Evolutionary conservation across 2,329 filamentous ascomycete species (phyloP).

Genomic region (Thielaviopsis ethacetica): DNA sequence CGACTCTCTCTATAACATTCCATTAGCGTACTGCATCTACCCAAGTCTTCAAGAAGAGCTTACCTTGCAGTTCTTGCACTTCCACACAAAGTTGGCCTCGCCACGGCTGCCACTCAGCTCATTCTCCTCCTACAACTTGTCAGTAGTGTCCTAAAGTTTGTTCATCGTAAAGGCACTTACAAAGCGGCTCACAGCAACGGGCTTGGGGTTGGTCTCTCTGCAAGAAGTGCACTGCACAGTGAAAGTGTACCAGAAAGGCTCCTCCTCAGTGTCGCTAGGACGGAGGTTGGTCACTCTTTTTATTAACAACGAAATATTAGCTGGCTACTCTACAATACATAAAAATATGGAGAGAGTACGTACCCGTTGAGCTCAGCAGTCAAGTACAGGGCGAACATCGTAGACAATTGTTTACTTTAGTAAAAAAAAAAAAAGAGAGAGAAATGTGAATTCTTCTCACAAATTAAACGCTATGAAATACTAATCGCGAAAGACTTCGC

Average conservation of each 20-base stretch:
- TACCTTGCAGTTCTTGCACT: constrained; percentile 95
- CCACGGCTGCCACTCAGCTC: constrained; percentile 86
- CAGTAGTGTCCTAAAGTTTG: not conserved
- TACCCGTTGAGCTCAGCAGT: constrained; percentile 57
- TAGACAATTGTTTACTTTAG: constrained; percentile 11
- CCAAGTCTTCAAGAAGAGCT: constrained; percentile 11
- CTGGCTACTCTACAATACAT: not conserved
- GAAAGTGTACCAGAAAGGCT: constrained; percentile 93
- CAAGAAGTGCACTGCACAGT: constrained; percentile 98
- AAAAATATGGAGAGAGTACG: constrained; percentile 14
- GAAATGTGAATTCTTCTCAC: not conserved
- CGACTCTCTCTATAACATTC: constrained; percentile 49
- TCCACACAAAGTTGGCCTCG: constrained; percentile 99
- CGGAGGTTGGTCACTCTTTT: constrained; percentile 75
- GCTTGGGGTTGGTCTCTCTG: constrained; percentile 75
- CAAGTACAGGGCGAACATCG: constrained; percentile 49
- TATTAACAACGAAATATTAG: constrained; percentile 1
- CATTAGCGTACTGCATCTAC: not conserved
- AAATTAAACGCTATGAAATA: not conserved
- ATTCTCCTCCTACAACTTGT: constrained; percentile 54
- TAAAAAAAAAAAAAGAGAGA: not conserved
- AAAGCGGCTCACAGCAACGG: constrained; percentile 74
- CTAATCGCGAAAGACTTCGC: too few species aligned
- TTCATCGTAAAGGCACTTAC: constrained; percentile 32
- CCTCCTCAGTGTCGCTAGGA: constrained; percentile 64